phyloP scores from a whole-genome alignment of 768 basidiomycete species.

The Tricholoma terreum region DNA sequence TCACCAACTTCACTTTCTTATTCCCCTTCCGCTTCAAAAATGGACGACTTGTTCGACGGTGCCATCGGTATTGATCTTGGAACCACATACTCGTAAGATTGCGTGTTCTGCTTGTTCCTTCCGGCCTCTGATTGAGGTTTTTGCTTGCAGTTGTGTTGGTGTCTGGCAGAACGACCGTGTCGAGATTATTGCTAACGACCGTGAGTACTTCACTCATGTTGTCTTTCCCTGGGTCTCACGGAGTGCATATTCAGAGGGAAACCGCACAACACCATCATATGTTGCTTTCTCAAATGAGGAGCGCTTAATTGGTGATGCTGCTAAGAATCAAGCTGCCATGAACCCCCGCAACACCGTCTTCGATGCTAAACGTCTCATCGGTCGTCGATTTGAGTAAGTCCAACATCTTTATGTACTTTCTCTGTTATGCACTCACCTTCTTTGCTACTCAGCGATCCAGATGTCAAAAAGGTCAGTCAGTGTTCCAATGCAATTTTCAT shows the following conservation, averaged over 20 bases:
- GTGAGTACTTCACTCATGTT: slow-evolving; percentile 43
- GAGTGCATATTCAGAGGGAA: slow-evolving; percentile 68
- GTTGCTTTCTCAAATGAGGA: slow-evolving; percentile 97
- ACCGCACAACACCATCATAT: slow-evolving; percentile 98
- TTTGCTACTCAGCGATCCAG: slow-evolving; percentile 63
- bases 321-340: slow-evolving; percentile 99
- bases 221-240: not conserved
- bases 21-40: slow-evolving; percentile 42
- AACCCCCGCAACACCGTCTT: slow-evolving; percentile 99
- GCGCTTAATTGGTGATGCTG: slow-evolving; percentile 98
- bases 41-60: slow-evolving; percentile 94
- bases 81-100: slow-evolving; percentile 89
- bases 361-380: slow-evolving; percentile 98
- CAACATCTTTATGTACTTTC: not conserved
- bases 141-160: slow-evolving; percentile 79
- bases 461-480: slow-evolving; percentile 77
- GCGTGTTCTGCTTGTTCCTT: slow-evolving; percentile 8
- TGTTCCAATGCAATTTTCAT: slow-evolving; percentile 9
- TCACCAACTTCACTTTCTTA: slow-evolving; percentile 31
- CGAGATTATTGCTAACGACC: slow-evolving; percentile 98
- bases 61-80: slow-evolving; percentile 97
- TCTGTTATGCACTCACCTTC: slow-evolving; percentile 9
- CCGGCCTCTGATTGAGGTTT: slow-evolving; percentile 13
- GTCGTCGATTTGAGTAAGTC: slow-evolving; percentile 89
- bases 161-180: slow-evolving; percentile 99